A percentile compares a stretch with the other conserved stretches of the same genome.
Conservation (phyloP, 2,329 filamentous ascomycete species). For the Diplodia seriata region DNA sequence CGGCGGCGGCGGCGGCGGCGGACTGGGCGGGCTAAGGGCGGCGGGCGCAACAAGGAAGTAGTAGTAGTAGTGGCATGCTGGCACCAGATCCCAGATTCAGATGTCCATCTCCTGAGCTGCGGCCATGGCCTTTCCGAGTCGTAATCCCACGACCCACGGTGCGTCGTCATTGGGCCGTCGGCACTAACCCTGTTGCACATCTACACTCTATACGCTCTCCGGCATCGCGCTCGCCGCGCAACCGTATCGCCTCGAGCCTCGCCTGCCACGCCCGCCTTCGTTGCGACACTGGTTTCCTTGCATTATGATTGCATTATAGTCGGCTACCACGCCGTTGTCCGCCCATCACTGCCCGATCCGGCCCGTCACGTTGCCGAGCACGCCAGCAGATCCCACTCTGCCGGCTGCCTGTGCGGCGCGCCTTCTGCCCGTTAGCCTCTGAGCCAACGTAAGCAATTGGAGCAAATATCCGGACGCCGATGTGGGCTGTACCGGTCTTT, state of each 20-base stretch:
- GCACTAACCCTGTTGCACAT: slow-evolving; percentile 27
- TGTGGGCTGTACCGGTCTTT: no score
- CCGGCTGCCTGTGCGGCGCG: slow-evolving; percentile 17
- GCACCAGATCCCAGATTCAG: slow-evolving; percentile 28
- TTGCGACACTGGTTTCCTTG: slow-evolving; percentile 24
- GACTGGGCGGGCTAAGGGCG: slow-evolving; percentile 23
- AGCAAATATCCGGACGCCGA: no score
- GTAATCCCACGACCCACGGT: slow-evolving; percentile 24
- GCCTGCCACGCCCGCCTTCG: slow-evolving; percentile 9
- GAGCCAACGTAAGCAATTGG: no score
- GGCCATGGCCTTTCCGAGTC: slow-evolving; percentile 30
- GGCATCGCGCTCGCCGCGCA: slow-evolving; percentile 30
- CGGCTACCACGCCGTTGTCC: slow-evolving; percentile 6
- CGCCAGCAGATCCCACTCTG: slow-evolving; percentile 29
- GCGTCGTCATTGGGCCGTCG: slow-evolving; percentile 27
- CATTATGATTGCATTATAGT: slow-evolving; percentile 7
- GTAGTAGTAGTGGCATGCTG: slow-evolving; percentile 26
- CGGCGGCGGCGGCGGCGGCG: slow-evolving; percentile 1
- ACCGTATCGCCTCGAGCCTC: slow-evolving; percentile 29
- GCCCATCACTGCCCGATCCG: slow-evolving; percentile 17
- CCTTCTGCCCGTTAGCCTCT: neutral
- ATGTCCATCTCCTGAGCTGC: slow-evolving; percentile 33
- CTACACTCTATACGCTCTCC: slow-evolving; percentile 27
- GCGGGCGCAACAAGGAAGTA: slow-evolving; percentile 13
- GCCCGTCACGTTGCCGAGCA: slow-evolving; percentile 18